Evolutionary conservation across 2,329 filamentous ascomycete species (phyloP), one percentile per base, ranked within the genome.

Genomic region (Talaromyces sp.): DNA sequence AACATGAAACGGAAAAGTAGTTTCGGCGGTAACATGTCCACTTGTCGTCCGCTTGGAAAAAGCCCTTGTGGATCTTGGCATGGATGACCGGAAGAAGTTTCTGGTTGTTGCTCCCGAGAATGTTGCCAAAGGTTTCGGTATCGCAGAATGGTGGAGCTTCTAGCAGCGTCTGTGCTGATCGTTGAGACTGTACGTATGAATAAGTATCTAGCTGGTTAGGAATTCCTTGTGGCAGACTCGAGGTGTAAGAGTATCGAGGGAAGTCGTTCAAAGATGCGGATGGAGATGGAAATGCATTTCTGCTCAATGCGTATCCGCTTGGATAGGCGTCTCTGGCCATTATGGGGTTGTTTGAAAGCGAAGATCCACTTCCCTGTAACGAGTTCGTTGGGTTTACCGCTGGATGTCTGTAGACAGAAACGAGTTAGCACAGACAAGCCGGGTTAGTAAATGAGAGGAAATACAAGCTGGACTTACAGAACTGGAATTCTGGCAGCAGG

Each of bases 1-100:
- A 91, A 75, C 91, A 94, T 60, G 89, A 87, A 62, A 95, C 92
- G 0, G 91, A 89, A 75, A 97, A 95, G 78, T 97, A 97, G 75
- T 97, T 97, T 50, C 93, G 85, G 39, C 93, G 85, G 75, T 97
- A 97, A 79, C 93, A 96, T 0, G 93, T 97, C 92, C 92, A 97
- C 71, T 93, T 91, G 19, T 86, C 84, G 63, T 96, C 93, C 3
- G 85, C 85, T 41, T 88, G 81, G 74, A 97, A 96, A 78, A 96
- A 96, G 0, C 93, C 93, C 72, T 96, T 96, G 75, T 96, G 91
- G 66, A 96, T 92, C 71, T 87, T 89, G 41, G 91, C 91, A 35
- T 88, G 84, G 68, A 97, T 91, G 14, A 91, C 89, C 22, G 90
- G 84, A 68, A 88, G 88, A 69, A 95, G 83, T 0, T 82, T 80